Evolutionary conservation across 108 stramenopile genomes (phyloP), one percentile per base, ranked within the genome.

Genomic region (Pseudonitzschia delicatissima): DNA sequence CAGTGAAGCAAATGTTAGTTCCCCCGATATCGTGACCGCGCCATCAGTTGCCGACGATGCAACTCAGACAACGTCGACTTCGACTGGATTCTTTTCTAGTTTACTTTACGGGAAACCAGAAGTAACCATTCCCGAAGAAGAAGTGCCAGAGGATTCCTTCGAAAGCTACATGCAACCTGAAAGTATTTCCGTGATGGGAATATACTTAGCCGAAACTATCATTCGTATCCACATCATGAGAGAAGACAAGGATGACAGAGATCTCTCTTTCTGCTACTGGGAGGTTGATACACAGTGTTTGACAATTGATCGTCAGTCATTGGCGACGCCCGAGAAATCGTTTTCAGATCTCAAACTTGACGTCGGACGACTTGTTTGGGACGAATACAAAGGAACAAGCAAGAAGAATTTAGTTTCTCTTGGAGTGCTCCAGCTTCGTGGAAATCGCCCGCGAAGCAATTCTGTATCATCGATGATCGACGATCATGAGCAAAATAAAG

Each of bases 91-190:
- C 35, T 63, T 69, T 42, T 27, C 52, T 45, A 55, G 59, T 25
- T 32, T 64, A 35, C 23, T 47, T 17, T 64, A 32, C 33, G 29
- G 40, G 4, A 68, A 40, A 31, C 21, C 55, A 11, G 64, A 69
- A 33, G 51, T 29, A 31, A 13, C 26, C 35, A 45, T 60, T 23
- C 48, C 35, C 25, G 44, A 78, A 4, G 35, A 53, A 33, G 26
- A 49, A 5, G 5, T 18, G 4, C n/a, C n/a, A n/a, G 3, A 32
- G 37, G 61, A 70, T 21, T 55, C 83, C 1, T 91, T 83, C 49
- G 76, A 87, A 0, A 37, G 60, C 13, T 85, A 74, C 49, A 87
- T 88, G 87, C 83, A 92, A 63, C 90, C 90, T 63, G 87, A 92
- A 71, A 72, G 78, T 25, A 82, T 86, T 18, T 74, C 85, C 53